Conservation (phyloP, 1,284 basidiomycete genomes). For the Boletus subluridellus region DNA sequence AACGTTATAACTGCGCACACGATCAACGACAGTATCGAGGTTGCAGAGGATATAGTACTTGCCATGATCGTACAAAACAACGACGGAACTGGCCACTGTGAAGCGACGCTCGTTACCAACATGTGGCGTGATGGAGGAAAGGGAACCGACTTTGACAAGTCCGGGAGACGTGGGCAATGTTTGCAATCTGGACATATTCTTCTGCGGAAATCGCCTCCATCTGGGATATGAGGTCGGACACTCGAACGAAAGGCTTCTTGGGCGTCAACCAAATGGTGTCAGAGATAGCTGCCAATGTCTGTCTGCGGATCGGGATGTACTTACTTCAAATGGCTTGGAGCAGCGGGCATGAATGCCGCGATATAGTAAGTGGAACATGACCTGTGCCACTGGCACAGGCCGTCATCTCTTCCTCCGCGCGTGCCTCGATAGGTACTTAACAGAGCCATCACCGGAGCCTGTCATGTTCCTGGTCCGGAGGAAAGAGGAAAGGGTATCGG, state of each 20-base stretch:
- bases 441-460: not conserved
- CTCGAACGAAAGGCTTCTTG: not conserved
- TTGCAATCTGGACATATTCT: not conserved
- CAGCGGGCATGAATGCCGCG: not conserved
- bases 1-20: not conserved
- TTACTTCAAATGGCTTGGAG: not conserved
- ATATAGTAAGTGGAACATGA: not conserved
- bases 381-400: not conserved
- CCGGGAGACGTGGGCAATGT: not conserved
- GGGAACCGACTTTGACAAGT: not conserved
- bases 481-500: not conserved
- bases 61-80: conserved; percentile 2
- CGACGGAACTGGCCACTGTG: not conserved
- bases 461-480: too few species aligned
- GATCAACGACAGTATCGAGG: not conserved
- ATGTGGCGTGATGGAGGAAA: not conserved
- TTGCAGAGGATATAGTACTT: not conserved
- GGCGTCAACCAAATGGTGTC: not conserved
- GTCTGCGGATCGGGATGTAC: not conserved
- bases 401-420: not conserved
- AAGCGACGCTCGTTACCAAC: not conserved
- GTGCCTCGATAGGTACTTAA: not conserved
- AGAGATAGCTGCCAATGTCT: not conserved
- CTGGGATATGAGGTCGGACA: too few species aligned
- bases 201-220: not conserved